Base-by-base conservation (phyloP, 768 basidiomycete species). In the Cyclocybe cylindracea region DNA sequence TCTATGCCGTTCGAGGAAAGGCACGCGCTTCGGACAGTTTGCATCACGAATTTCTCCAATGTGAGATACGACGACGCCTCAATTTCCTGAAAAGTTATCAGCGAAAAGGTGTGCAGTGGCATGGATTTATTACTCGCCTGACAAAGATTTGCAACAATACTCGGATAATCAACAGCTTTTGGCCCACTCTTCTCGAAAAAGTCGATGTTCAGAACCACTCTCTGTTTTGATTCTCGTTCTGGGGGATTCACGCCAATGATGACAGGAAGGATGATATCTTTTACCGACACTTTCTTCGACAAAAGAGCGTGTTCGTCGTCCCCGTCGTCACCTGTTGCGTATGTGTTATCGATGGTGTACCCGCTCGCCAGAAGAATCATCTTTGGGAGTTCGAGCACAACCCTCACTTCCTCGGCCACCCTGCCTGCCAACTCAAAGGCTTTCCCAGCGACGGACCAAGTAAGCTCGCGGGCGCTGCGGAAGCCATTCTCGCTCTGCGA, bases 191-290 rank as follows among this genome's bases (percentile, higher is more conserved):
- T 55, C 54, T 79, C 77, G 44, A 66, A 61, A 47, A 83, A 76
- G 1, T 63, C 59, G 42, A 91, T 63, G 58, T 84, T 80, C 18
- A 80, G 68, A 43, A 84, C 61, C 19, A 91, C 79, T 24, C 78
- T 69, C 64, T 91, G 89, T 60, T 84, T 84, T 39, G 80, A 77
- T 31, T 77, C 62, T 32, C 88, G 73, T 59, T 91, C 89, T 6
- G 83, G 85, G 0, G 84, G 78, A 55, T 89, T 86, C 33, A 91
- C 78, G 0, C 89, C 90, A 42, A 92, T 83, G 46, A 91, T 68
- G 7, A 84, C 77, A 0, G 76, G 73, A 9, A 86, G 62, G 2
- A 68, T 56, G 10, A 91, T 60, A 43, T 79, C 70, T 32, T 67
- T 68, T 34, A 90, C 68, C 7, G 61, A 60, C n/a, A 76, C 71